Percentiles rank a stretch among this genome's conserved stretches.
These are phyloP conservation scores for Hymenoscyphus infarciens DNA, from an alignment of 2,329 filamentous ascomycete species.

Conservation along the genomic window DNA sequence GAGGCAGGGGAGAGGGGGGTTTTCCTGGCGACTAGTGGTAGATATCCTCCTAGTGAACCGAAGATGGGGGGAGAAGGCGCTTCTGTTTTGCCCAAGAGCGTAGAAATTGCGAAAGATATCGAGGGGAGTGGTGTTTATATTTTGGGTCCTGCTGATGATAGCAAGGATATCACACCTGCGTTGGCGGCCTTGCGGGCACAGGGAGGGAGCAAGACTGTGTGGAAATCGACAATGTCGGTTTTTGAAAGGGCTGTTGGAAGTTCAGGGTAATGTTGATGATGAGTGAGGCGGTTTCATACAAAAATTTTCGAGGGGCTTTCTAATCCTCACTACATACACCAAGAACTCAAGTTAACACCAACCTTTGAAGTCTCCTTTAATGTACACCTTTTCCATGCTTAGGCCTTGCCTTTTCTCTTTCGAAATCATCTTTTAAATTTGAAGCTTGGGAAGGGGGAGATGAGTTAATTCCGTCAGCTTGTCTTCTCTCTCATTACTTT, in stretches of 20 bases:
- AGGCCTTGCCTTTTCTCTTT: too few species aligned
- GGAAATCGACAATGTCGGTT: slow-evolving; percentile 38
- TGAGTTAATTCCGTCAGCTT: too few species aligned
- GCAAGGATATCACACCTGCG: slow-evolving; percentile 27
- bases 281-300: background rate
- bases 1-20: slow-evolving; percentile 40
- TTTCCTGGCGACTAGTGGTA: slow-evolving; percentile 39
- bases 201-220: slow-evolving; percentile 35
- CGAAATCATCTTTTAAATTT: too few species aligned
- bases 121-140: slow-evolving; percentile 41
- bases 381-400: too few species aligned
- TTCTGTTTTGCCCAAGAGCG: slow-evolving; percentile 18
- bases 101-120: slow-evolving; percentile 33
- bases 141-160: slow-evolving; percentile 36
- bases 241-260: slow-evolving; percentile 34
- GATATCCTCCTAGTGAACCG: slow-evolving; percentile 29
- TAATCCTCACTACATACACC: too few species aligned
- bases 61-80: slow-evolving; percentile 23
- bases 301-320: too few species aligned
- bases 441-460: too few species aligned
- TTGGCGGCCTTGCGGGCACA: slow-evolving; percentile 31
- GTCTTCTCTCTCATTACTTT: too few species aligned
- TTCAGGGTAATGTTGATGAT: background rate
- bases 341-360: too few species aligned
- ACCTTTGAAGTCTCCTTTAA: too few species aligned